Evolutionary conservation across 352 stramenopile species (phyloP).

Genomic region (Phytopythium chamaehyphon): DNA sequence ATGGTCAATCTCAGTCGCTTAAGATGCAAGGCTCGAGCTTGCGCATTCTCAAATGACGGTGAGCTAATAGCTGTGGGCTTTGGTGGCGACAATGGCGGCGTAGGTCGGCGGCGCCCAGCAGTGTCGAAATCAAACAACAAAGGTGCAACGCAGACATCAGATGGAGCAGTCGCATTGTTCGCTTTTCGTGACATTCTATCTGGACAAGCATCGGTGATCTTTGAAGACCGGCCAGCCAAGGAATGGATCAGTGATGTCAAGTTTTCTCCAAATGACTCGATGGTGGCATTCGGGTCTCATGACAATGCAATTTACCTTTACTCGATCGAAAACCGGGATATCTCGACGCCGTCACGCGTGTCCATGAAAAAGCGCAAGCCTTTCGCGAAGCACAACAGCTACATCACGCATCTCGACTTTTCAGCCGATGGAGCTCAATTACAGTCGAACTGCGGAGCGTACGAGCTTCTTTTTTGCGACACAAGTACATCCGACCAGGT

Average conservation of each 20-base stretch:
- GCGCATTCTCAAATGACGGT: conserved; percentile 85
- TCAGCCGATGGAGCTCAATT: conserved; percentile 59
- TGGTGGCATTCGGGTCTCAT: conserved; percentile 63
- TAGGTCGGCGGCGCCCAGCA: conserved; percentile 26
- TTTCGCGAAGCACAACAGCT: conserved; percentile 80
- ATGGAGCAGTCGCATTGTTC: conserved; percentile 47
- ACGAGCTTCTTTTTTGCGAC: conserved; percentile 92
- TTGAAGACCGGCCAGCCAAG: conserved; percentile 60
- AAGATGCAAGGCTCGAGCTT: conserved; percentile 58
- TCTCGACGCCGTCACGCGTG: neutral
- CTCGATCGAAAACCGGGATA: conserved; percentile 16
- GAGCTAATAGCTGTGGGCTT: conserved; percentile 80
- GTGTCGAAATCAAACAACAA: conserved; percentile 1
- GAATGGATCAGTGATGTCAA: conserved; percentile 81
- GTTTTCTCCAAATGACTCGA: conserved; percentile 48
- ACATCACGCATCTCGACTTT: conserved; percentile 85
- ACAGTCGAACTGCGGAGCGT: conserved; percentile 82
- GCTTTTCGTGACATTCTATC: conserved; percentile 5
- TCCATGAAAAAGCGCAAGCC: conserved; percentile 58
- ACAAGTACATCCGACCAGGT: conserved; percentile 77
- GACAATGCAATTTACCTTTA: conserved; percentile 77
- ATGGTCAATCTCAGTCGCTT: conserved; percentile 34
- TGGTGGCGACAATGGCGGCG: conserved; percentile 48
- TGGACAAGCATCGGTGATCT: conserved; percentile 13
- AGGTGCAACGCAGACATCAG: conserved; percentile 26